Evolutionary conservation across 2,329 filamentous ascomycete genomes (phyloP), one percentile per base, ranked within the genome.

Genomic region (Pestalotiopsis sp.): DNA sequence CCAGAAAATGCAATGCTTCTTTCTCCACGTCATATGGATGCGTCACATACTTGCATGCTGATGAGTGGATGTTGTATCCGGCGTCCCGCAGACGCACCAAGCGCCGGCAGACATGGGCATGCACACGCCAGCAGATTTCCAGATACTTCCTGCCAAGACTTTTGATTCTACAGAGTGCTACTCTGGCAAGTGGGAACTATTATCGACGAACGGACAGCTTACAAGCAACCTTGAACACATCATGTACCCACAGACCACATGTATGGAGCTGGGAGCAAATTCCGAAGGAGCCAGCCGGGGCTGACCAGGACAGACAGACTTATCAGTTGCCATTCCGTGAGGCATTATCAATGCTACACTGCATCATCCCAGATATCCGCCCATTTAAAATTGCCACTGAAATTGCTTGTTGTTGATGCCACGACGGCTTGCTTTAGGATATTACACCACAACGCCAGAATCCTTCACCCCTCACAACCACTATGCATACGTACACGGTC

Each of bases 281-380:
- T 20, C n/a, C 45, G 45, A 17, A 20, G 45, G 7, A 52, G 45
- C 45, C 45, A 52, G 45, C 45, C 45, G 20, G 45, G 45, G 45
- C 45, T 52, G 45, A 52, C 45, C 45, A 52, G 45, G 45, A 52
- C 45, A 31, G 31, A 31, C 17, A 20, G 45, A 52, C 45, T 52
- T 20, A n/a, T n/a, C 17, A 52, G 20, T 52, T 17, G 20, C 45
- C 23, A 13, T 27, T 23, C 20, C 27, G 27, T 23, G 57, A 36
- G 27, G 23, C 57, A 59, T 36, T 59, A 27, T 36, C 57, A 59
- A 27, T 59, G 27, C 57, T 36, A 59, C 57, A 59, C 57, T 36
- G 27, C 57, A 36, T 59, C 57, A 59, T 59, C 23, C 45, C 45
- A 13, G 27, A 59, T 59, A 59, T 59, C 57, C 57, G 57, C 57